Evolutionary conservation across 257 asterid genomes (phyloP).

Genomic region (Apocynum venetum): DNA sequence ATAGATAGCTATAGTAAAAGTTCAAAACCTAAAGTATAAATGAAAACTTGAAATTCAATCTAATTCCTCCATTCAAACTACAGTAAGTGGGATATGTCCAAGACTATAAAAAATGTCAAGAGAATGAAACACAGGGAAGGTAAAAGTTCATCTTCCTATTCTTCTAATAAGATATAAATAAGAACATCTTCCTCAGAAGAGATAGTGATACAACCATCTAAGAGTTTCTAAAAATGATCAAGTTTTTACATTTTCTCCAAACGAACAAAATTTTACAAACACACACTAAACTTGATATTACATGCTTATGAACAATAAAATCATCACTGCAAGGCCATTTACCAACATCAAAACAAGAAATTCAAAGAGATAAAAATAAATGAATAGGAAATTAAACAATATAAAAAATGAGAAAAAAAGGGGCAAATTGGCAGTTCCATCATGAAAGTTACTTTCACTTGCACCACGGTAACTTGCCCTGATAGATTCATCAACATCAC

Average conservation of each 20-base stretch:
- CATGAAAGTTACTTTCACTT: not conserved
- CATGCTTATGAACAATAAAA: not conserved
- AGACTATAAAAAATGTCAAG: not conserved
- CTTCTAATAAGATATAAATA: not conserved
- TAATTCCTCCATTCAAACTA: not conserved
- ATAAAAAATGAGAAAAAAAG: not conserved
- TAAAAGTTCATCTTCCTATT: not conserved
- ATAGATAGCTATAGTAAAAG: not conserved
- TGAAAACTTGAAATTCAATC: not conserved
- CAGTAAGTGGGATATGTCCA: not conserved
- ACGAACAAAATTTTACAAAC: not conserved
- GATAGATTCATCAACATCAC: conserved; percentile 74
- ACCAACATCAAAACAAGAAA: not conserved
- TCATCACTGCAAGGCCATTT: not conserved
- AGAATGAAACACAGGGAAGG: not conserved
- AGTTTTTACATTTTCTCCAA: not conserved
- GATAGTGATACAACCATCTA: not conserved
- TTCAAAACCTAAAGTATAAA: not conserved
- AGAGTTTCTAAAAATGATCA: not conserved
- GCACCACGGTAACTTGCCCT: conserved; percentile 92
- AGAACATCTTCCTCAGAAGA: not conserved
- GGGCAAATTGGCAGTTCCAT: not conserved
- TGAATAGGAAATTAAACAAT: not conserved
- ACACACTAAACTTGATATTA: not conserved
- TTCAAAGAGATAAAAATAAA: not conserved